Evolutionary conservation across 2,329 filamentous ascomycete genomes (phyloP), one percentile per base, ranked within the genome.

Genomic region (Aphanoascus verrucosus): DNA sequence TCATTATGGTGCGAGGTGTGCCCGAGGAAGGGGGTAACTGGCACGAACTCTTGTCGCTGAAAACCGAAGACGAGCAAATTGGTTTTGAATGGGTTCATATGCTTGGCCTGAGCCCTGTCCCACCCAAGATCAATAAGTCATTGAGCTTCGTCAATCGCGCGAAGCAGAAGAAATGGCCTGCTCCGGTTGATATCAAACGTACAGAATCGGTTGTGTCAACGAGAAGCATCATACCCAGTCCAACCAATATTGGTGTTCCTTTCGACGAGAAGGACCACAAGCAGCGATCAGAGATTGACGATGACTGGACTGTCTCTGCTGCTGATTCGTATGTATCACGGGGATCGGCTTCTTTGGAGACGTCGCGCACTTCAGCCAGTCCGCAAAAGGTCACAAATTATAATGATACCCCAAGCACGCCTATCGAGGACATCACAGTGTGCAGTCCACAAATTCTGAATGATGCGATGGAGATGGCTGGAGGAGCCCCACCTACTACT

Each of bases 41-140:
- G 90, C 83, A 83, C 57, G 90, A 98, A 69, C 73, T 94, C 5
- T 74, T 97, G 55, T 84, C 81, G n/a, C 74, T 97, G 14, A 79
- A 77, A 8, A 81, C 86, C 2, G 84, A 90, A 51, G 81, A 87
- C 63, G 84, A 89, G 57, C 83, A 87, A 53, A 82, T 89, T 55
- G 82, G 85, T 5, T 72, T 80, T 14, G 93, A 97, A 68, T 98
- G 93, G 93, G 74, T 96, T 37, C 79, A 86, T 38, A 87, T 96
- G 69, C 72, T 97, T n/a, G 81, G 82, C n/a, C 69, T 79, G 31
- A 73, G 74, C 34, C 84, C 84, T 28, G 71, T 83, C 34, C 82
- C 82, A 19, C 82, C 82, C 40, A 72, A 73, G 38, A 73, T 84
- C 31, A 74, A 74, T 52, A 73, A 77, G 59, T 73, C 74, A 49